phyloP scores from a whole-genome alignment of 2,329 filamentous ascomycete species.

The Pyrenophora teres region DNA sequence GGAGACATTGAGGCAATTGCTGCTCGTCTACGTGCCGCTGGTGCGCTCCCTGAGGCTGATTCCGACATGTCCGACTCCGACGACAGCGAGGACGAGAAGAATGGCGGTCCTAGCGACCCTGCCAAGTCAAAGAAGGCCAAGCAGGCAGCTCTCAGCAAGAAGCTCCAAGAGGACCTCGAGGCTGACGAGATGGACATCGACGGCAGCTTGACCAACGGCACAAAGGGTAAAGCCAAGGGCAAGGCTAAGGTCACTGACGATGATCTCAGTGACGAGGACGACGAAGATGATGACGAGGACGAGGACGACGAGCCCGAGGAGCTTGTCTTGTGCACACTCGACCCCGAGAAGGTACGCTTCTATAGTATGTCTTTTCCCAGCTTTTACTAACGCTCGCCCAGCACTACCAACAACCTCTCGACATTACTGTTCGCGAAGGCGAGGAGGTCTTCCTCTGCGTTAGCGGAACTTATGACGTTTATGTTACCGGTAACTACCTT shows the following conservation, averaged over 20 bases:
- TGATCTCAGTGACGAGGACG: conserved; percentile 74
- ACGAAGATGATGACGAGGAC: conserved; percentile 51
- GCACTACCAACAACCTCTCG: conserved; percentile 93
- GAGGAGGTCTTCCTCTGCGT: conserved; percentile 94
- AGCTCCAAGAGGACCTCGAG: conserved; percentile 71
- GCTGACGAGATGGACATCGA: conserved; percentile 77
- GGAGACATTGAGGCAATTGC: conserved; percentile 51
- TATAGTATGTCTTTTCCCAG: conserved; percentile 30
- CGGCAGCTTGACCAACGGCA: conserved; percentile 56
- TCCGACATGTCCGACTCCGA: conserved; percentile 52
- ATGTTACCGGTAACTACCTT: conserved; percentile 95
- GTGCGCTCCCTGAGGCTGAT: conserved; percentile 43
- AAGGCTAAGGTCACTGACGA: conserved; percentile 70
- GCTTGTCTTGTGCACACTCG: conserved; percentile 93
- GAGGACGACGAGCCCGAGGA: conserved; percentile 74
- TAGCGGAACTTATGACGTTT: conserved; percentile 85
- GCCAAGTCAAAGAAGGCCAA: conserved; percentile 86
- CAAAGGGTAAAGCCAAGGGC: conserved; percentile 55
- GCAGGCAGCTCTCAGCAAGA: conserved; percentile 75
- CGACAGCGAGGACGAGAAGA: conserved; percentile 72
- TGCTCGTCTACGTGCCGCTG: conserved; percentile 41
- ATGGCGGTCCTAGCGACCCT: conserved; percentile 90
- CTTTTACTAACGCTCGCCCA: conserved; percentile 51
- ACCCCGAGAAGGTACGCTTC: conserved; percentile 79
- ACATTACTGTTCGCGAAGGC: conserved; percentile 86